A percentile compares a stretch with the other conserved stretches of the same genome.
These are phyloP conservation scores for Stenogyne calaminthoides DNA, from an alignment of 305 asterid species.

Conservation along the genomic window DNA sequence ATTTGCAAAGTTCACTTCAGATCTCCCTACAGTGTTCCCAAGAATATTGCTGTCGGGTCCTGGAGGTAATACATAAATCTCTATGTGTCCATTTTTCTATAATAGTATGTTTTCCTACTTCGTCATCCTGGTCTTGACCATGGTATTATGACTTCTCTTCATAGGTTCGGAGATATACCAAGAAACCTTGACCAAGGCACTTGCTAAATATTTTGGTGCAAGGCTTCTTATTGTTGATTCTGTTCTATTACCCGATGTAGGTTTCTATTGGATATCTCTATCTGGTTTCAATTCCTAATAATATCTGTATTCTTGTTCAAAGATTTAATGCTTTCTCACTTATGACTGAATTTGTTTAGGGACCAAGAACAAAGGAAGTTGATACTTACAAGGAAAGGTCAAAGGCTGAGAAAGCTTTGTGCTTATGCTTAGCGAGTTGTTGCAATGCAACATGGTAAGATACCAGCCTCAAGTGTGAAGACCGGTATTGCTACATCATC, in stretches of 20 bases:
- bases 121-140: constrained; percentile 26
- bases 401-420: constrained; percentile 68
- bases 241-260: constrained; percentile 73
- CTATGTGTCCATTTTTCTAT: neutral
- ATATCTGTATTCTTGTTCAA: constrained; percentile 7
- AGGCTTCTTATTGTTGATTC: constrained; percentile 76
- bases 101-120: neutral
- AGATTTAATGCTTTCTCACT: constrained; percentile 3
- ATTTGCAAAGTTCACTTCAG: constrained; percentile 60
- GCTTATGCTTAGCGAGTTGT: constrained; percentile 64
- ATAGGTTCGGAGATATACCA: constrained; percentile 92
- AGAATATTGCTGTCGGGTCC: constrained; percentile 89
- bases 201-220: constrained; percentile 66
- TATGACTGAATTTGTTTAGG: constrained; percentile 46
- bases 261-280: constrained; percentile 28
- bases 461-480: constrained; percentile 76
- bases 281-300: constrained; percentile 32
- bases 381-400: constrained; percentile 63
- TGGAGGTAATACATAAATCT: constrained; percentile 54
- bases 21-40: constrained; percentile 75
- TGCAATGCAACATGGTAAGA: constrained; percentile 59
- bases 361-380: constrained; percentile 57
- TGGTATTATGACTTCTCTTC: constrained; percentile 25
- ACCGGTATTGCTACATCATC: constrained; percentile 73
- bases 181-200: constrained; percentile 84